Conservation (phyloP, 73 alveolate genomes). For the Tetrahymena elliotti region DNA sequence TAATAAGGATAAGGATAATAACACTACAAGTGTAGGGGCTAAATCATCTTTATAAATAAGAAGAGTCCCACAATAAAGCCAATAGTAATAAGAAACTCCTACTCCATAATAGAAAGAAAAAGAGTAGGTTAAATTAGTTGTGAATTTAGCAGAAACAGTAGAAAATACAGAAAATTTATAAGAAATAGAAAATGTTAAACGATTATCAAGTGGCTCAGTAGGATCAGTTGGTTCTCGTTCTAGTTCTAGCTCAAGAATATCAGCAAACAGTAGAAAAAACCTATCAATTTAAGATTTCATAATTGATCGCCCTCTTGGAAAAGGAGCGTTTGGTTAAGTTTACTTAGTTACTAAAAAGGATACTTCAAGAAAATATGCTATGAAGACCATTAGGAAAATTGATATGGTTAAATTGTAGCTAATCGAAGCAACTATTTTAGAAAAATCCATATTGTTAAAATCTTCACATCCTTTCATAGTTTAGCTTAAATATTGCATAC, state of each 20-base stretch:
- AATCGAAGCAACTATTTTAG: background rate
- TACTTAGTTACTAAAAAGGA: conserved; percentile 63
- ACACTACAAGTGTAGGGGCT: background rate
- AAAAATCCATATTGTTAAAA: conserved; percentile 1
- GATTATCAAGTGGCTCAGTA: background rate
- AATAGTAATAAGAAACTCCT: background rate
- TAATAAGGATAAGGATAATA: background rate
- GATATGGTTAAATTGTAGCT: conserved; percentile 1
- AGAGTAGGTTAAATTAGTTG: background rate
- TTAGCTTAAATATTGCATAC: conserved; percentile 8
- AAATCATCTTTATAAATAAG: background rate
- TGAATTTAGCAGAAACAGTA: background rate
- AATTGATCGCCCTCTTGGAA: conserved; percentile 54
- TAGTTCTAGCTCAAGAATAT: background rate
- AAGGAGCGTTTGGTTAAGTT: conserved; percentile 93
- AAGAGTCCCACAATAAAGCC: background rate
- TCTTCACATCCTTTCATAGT: conserved; percentile 33
- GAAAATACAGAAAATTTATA: background rate
- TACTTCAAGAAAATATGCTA: conserved; percentile 12
- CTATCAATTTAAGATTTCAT: background rate
- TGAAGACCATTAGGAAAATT: background rate
- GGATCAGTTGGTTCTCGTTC: background rate
- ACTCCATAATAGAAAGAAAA: background rate
- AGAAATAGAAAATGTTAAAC: background rate
- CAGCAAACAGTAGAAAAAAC: background rate